Conservation (phyloP, 2,329 filamentous ascomycete genomes). For the Myriosclerotinia curreyana region DNA sequence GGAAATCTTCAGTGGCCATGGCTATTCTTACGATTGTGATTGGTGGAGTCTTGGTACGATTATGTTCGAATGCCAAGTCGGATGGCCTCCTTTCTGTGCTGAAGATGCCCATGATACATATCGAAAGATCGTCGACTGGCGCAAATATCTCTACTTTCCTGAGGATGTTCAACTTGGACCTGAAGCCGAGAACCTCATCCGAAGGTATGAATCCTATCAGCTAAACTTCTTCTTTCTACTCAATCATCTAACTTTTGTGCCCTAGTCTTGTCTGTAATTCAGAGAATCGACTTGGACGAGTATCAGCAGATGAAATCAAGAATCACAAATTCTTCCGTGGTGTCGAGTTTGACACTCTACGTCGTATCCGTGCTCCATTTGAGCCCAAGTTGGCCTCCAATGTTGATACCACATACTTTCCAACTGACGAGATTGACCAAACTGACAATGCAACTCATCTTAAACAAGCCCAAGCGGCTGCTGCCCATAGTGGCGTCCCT, state of each 20-base stretch:
- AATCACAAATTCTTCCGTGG: constrained; percentile 93
- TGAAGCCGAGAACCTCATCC: constrained; percentile 88
- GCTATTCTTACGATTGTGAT: constrained; percentile 95
- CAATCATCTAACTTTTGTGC: constrained; percentile 32
- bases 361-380: constrained; percentile 90
- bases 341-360: constrained; percentile 89
- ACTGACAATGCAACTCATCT: constrained; percentile 87
- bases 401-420: constrained; percentile 97
- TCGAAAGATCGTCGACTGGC: constrained; percentile 99
- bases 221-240: constrained; percentile 7
- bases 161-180: constrained; percentile 86
- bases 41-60: constrained; percentile 99
- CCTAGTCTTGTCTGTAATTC: constrained; percentile 86
- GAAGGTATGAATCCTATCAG: constrained; percentile 60
- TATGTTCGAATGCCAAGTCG: constrained; percentile 98
- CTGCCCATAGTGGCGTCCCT: constrained; percentile 50
- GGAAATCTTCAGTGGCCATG: constrained; percentile 95
- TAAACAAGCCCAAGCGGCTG: constrained; percentile 62
- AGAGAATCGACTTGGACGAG: constrained; percentile 83
- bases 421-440: constrained; percentile 96
- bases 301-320: constrained; percentile 90
- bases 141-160: constrained; percentile 91
- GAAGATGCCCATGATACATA: constrained; percentile 98
- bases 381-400: constrained; percentile 91
- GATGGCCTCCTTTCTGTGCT: constrained; percentile 98